Evolutionary conservation across 2,329 filamentous ascomycete genomes (phyloP), one percentile per base, ranked within the genome.

Genomic region (Fusarium circinatum): DNA sequence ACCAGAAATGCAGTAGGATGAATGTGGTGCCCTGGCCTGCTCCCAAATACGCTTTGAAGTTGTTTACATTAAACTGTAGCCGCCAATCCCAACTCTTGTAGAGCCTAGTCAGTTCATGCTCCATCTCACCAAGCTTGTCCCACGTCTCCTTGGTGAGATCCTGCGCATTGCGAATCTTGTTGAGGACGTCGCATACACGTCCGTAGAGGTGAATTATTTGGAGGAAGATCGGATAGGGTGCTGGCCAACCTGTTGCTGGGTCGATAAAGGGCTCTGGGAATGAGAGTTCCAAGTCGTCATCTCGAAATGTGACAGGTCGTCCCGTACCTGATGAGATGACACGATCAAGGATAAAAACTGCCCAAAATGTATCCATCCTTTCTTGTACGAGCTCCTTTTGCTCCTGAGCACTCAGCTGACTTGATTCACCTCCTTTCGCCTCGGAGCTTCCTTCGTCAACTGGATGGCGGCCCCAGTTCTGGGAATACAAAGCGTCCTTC

Each of bases 241-340:
- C 88, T 0, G 94, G 94, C 90, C 91, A 95, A 26, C 89, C 89
- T 12, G 90, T 91, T 0, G 86, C 80, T 2, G 90, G 87, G 32
- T 88, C 86, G 12, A 85, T 78, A 3, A 82, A 82, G 0, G 86
- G 82, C 15, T 84, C 84, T 0, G 89, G 90, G 51, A 97, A 92
- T 2, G 89, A 89, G 12, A 97, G 87, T 80, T 97, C 95, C 73
- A 96, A 95, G 75, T 97, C 94, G 68, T 94, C 92, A 78, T 97
- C 94, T 55, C 92, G 90, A 36, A 97, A 87, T 0, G 94, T 97
- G 17, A 96, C 94, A 2, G 94, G 92, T 22, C 94, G 88, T 15
- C 95, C 95, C 1, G 94, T 96, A 1, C 94, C 94, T 0, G 93
- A 96, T 0, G 94, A 97, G 32, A 97, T 96, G 70, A 96, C 92